phyloP scores from a whole-genome alignment of 257 asterid species.

The Capsicum rhomboideum region DNA sequence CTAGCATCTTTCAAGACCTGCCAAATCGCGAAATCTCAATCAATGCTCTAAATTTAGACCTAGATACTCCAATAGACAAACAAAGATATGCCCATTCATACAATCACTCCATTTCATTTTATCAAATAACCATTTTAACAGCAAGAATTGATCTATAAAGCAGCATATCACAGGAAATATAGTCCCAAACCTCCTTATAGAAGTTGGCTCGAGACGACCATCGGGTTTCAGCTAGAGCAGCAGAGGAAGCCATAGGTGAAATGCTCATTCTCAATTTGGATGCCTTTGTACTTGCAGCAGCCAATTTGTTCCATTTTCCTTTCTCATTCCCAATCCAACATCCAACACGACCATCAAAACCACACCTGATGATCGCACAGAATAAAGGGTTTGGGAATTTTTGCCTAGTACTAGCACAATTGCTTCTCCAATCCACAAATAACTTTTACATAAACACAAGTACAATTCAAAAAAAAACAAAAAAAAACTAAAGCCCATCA shows the following conservation, averaged over 20 bases:
- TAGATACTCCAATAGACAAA: neutral
- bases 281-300: slow-evolving; percentile 31
- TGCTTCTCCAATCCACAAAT: slow-evolving; percentile 36
- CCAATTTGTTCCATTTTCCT: slow-evolving; percentile 24
- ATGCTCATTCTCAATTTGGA: slow-evolving; percentile 40
- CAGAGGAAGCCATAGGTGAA: slow-evolving; percentile 66
- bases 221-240: slow-evolving; percentile 41
- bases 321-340: slow-evolving; percentile 51
- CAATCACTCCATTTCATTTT: neutral
- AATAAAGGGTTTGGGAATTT: slow-evolving; percentile 54
- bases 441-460: slow-evolving; percentile 28
- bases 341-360: slow-evolving; percentile 48
- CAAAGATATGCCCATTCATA: neutral
- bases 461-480: neutral
- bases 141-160: neutral
- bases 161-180: neutral
- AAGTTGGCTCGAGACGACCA: slow-evolving; percentile 39
- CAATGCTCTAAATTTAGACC: slow-evolving; percentile 12
- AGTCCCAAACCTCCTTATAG: slow-evolving; percentile 60
- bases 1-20: slow-evolving; percentile 79
- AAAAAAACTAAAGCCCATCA: neutral
- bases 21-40: slow-evolving; percentile 12
- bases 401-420: slow-evolving; percentile 33
- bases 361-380: slow-evolving; percentile 68
- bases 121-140: neutral